Percentiles rank a stretch among this genome's conserved stretches.
phyloP scores from a whole-genome alignment of 768 basidiomycete species.

The Sporobolomyces pararoseus region DNA sequence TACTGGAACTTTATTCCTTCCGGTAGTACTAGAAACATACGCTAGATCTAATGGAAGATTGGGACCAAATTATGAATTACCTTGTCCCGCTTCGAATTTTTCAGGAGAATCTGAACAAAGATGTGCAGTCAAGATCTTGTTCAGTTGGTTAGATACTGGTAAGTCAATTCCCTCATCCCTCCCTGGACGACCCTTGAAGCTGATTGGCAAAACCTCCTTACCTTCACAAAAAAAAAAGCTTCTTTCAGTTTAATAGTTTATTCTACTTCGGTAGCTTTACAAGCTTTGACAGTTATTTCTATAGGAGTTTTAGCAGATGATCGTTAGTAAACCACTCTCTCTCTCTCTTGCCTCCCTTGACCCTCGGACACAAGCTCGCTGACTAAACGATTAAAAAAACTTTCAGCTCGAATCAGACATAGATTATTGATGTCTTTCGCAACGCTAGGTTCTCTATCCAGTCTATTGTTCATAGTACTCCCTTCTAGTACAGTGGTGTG shows the following conservation, averaged over 20 bases:
- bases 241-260: slow-evolving; percentile 71
- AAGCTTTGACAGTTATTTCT: slow-evolving; percentile 91
- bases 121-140: slow-evolving; percentile 12
- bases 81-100: slow-evolving; percentile 20
- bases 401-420: not conserved
- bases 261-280: slow-evolving; percentile 79
- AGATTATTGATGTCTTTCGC: slow-evolving; percentile 65
- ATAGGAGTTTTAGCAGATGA: slow-evolving; percentile 88
- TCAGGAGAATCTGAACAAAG: no score
- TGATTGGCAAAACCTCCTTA: not conserved
- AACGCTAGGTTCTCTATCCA: slow-evolving; percentile 63
- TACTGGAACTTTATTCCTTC: slow-evolving; percentile 16
- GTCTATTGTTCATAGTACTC: slow-evolving; percentile 67
- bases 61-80: not conserved
- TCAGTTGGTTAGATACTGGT: slow-evolving; percentile 31
- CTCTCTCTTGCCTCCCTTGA: slow-evolving; percentile 46
- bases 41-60: slow-evolving; percentile 16
- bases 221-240: not conserved
- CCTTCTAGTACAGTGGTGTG: slow-evolving; percentile 69
- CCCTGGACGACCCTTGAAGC: not conserved
- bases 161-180: not conserved
- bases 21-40: slow-evolving; percentile 15
- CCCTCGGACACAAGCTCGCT: not conserved
- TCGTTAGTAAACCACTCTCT: slow-evolving; percentile 54
- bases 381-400: not conserved